Base-by-base conservation (phyloP, 1,284 basidiomycete species). In the Xerocomus nothofagi region DNA sequence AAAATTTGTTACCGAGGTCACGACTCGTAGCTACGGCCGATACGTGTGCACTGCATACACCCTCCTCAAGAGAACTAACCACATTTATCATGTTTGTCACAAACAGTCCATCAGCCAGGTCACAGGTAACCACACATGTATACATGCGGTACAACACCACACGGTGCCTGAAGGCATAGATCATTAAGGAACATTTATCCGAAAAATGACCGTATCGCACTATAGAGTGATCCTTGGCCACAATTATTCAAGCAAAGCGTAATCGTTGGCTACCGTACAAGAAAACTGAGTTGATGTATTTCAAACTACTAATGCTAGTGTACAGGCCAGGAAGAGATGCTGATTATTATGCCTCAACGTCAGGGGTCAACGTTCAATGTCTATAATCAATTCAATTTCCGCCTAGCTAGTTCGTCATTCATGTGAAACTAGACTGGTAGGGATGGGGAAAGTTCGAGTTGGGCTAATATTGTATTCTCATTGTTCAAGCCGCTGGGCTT, bases 401-500 rank as follows among this genome's bases (percentile, higher is more conserved):
- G 23, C 10, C 18, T 3, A 44, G 3, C 12, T 5, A 10, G n/a
- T 18, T 23, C 9, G 6, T 10, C 6, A n/a, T 40, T 18, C 17
- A n/a, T 9, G 8, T 18, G 32, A 21, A n/a, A 41, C 18, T 7
- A 7, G 4, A 26, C 15, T 14, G 9, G 39, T 20, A 17, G 17
- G n/a, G 9, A 26, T 20, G 18, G 18, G 18, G 18, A 20, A 20
- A 17, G n/a, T 23, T 17, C 6, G 7, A 2, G 15, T 10, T 39
- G 15, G 7, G 37, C 21, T 24, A 24, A 17, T 18, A 43, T 41
- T 8, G 18, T 43, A 8, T 44, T 15, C 23, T 21, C 39, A 11
- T 23, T 40, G 39, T 44, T 44, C 39, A 26, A 44, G 23, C 39
- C 15, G 38, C 42, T 44, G n/a, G n/a, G n/a, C 39, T 43, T 26